These are phyloP conservation scores for Podospora appendiculata DNA, from an alignment of 495 filamentous ascomycete species.

Conservation along the genomic window DNA sequence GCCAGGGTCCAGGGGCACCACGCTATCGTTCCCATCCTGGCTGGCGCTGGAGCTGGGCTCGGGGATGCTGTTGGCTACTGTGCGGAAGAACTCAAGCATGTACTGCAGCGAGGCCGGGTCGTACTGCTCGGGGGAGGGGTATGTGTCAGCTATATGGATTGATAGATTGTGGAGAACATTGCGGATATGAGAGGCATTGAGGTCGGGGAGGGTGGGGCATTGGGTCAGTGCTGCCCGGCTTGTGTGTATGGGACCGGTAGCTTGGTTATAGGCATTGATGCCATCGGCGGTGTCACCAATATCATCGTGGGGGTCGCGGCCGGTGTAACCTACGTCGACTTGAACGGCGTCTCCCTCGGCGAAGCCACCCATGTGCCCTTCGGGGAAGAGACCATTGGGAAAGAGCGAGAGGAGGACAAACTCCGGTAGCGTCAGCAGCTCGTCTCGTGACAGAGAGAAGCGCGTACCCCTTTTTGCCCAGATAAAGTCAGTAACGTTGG, in stretches of 20 bases:
- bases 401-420: conserved; percentile 98
- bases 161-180: conserved; percentile 38
- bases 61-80: conserved; percentile 89
- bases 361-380: conserved; percentile 92
- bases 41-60: conserved; percentile 54
- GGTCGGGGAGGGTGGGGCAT: background rate
- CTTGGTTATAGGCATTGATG: too few species aligned
- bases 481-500: too few species aligned
- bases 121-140: conserved; percentile 56
- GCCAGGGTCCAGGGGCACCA: conserved; percentile 49
- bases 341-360: conserved; percentile 87
- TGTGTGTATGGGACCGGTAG: background rate
- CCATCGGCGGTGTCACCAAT: too few species aligned
- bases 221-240: background rate
- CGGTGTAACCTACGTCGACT: conserved; percentile 72
- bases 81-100: conserved; percentile 98
- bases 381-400: conserved; percentile 93
- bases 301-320: too few species aligned
- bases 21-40: conserved; percentile 53
- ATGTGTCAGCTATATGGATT: conserved; percentile 50
- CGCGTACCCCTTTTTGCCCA: conserved; percentile 63
- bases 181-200: conserved; percentile 17
- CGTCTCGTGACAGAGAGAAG: conserved; percentile 89
- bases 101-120: conserved; percentile 93
- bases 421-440: conserved; percentile 89